phyloP scores from a whole-genome alignment of 2,329 filamentous ascomycete genomes.

The Byssoonygena ceratinophila region DNA sequence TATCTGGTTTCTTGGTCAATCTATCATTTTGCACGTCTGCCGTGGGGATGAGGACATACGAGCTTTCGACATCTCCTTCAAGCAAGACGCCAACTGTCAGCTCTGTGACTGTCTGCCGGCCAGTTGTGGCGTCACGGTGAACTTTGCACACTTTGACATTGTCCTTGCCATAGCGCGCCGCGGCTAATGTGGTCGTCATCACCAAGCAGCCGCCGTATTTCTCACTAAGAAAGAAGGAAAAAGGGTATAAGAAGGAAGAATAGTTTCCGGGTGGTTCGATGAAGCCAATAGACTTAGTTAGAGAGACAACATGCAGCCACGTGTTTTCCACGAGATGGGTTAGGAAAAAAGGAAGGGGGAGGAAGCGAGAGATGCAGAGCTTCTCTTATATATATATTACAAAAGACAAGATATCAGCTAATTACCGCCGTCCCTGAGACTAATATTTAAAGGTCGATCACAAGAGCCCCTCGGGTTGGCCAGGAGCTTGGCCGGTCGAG shows the following conservation, averaged over 20 bases:
- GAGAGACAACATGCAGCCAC: too few relatives aligned
- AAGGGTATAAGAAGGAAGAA: too few relatives aligned
- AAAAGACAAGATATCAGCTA: too few relatives aligned
- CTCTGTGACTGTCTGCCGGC: conserved; percentile 76
- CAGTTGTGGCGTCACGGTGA: conserved; percentile 63
- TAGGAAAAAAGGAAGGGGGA: too few relatives aligned
- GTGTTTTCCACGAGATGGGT: too few relatives aligned
- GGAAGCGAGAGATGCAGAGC: not conserved
- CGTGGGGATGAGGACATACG: conserved; percentile 42
- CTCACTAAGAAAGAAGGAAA: not conserved
- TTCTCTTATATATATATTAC: not conserved
- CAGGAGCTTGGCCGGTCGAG: not conserved
- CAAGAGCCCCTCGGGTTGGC: too few relatives aligned
- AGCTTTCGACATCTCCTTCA: conserved; percentile 80
- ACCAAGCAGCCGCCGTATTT: not conserved
- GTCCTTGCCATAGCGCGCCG: conserved; percentile 57
- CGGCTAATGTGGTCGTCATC: conserved; percentile 26
- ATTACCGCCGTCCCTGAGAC: too few relatives aligned
- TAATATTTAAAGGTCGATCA: too few relatives aligned
- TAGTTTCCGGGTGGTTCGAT: too few relatives aligned
- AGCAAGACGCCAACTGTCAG: conserved; percentile 91
- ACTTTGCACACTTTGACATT: conserved; percentile 98
- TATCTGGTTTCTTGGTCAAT: conserved; percentile 48
- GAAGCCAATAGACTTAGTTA: too few relatives aligned
- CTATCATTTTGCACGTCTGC: not conserved